Base-by-base conservation (phyloP, 1,139 yeast genomes). In the Nakaseomyces glabratus region DNA sequence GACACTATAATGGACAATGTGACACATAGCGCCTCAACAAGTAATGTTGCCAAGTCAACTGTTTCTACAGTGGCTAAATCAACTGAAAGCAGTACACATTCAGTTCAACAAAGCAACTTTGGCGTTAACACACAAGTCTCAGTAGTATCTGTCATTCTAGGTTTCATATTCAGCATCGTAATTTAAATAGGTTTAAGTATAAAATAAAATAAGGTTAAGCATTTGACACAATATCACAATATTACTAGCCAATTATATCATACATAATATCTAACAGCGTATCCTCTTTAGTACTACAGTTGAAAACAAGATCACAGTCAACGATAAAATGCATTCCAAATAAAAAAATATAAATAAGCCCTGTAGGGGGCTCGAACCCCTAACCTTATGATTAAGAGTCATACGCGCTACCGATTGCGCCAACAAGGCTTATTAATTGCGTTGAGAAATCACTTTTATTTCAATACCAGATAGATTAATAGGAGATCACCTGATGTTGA, bases 381-480 rank as follows among this genome's bases (percentile, higher is more conserved):
- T 60, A 60, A 57, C 64, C 64, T 59, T 59, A 55, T 58, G 64
- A 60, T 60, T 61, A 61, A 61, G 65, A 61, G 65, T 61, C 65
- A 58, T 55, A 59, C 62, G 65, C 65, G 64, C 65, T 61, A 61
- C 65, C 65, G 65, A 61, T 61, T 61, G 65, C 64, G 65, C 65
- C 64, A 61, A 60, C 65, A 59, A 60, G 64, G 65, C 64, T 38
- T 31, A 28, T 35, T 30, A 24, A 6, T 31, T 31, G 24, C 19
- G 28, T 24, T 24, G 20, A n/a, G n/a, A n/a, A n/a, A n/a, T n/a
- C n/a, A n/a, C n/a, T n/a, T n/a, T n/a, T n/a, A n/a, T n/a, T n/a
- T n/a, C n/a, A n/a, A n/a, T n/a, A n/a, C n/a, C n/a, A n/a, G n/a
- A n/a, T n/a, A n/a, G n/a, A n/a, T n/a, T n/a, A n/a, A n/a, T n/a